A percentile compares a stretch with the other conserved stretches of the same genome.
These are phyloP conservation scores for Tylopilus rubrobrunneus DNA, from an alignment of 768 basidiomycete genomes.

Conservation along the genomic window DNA sequence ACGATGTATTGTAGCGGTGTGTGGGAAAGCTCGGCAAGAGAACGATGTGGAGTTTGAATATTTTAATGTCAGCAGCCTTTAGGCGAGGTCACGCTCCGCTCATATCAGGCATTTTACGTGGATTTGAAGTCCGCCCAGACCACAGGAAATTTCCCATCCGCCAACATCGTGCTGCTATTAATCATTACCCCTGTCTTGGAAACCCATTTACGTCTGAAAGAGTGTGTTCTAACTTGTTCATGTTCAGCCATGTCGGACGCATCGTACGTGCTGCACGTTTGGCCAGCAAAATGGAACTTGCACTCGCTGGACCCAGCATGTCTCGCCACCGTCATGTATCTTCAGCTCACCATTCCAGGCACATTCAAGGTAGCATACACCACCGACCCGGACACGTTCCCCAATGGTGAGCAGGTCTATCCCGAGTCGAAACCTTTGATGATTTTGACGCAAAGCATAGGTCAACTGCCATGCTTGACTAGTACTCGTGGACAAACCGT, in stretches of 20 bases:
- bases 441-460: constrained; percentile 34
- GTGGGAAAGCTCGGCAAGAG: no score
- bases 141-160: no score
- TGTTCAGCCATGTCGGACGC: constrained; percentile 16
- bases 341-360: constrained; percentile 68
- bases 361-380: constrained; percentile 59
- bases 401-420: constrained; percentile 49
- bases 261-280: constrained; percentile 49
- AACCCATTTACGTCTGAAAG: no score
- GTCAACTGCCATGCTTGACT: constrained; percentile 64
- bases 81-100: no score
- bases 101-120: no score
- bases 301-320: constrained; percentile 68
- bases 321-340: constrained; percentile 60
- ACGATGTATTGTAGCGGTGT: no score
- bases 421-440: background rate
- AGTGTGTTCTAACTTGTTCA: no score
- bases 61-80: no score
- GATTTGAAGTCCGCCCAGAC: no score
- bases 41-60: no score
- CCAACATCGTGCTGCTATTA: no score
- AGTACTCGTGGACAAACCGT: constrained; percentile 47
- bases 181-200: no score
- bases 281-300: constrained; percentile 64
- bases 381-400: constrained; percentile 67